Conservation (phyloP, 2,329 filamentous ascomycete genomes). For the Fusarium sp. region DNA sequence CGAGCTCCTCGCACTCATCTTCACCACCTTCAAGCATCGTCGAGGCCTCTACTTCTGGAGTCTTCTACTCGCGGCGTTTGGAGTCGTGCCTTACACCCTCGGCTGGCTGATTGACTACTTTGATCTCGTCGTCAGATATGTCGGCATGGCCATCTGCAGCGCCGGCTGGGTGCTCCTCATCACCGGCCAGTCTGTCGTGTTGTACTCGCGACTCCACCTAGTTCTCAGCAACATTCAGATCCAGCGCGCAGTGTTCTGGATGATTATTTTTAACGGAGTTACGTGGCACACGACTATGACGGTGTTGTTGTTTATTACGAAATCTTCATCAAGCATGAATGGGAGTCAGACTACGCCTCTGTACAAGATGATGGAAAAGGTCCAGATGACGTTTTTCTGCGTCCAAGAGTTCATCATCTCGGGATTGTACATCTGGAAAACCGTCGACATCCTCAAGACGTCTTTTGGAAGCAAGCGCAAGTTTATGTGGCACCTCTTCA, state of each 20-base stretch:
- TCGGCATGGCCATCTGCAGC: slow-evolving; percentile 12
- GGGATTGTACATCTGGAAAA: slow-evolving; percentile 13
- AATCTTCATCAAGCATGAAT: not conserved
- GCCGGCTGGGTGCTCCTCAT: slow-evolving; percentile 17
- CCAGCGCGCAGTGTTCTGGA: slow-evolving; percentile 20
- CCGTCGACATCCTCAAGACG: slow-evolving; percentile 16
- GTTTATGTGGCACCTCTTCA: slow-evolving; percentile 27
- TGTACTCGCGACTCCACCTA: slow-evolving; percentile 12
- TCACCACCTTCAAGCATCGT: slow-evolving; percentile 8
- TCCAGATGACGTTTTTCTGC: slow-evolving; percentile 22
- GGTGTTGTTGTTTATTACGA: slow-evolving; percentile 7
- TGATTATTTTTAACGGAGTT: slow-evolving; percentile 20
- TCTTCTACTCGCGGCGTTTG: slow-evolving; percentile 5
- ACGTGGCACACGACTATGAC: slow-evolving; percentile 21
- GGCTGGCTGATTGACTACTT: slow-evolving; percentile 20
- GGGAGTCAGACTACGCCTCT: not conserved
- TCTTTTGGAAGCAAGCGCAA: slow-evolving; percentile 21
- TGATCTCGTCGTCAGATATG: not conserved
- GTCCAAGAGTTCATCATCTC: slow-evolving; percentile 22
- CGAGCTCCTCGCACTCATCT: slow-evolving; percentile 15
- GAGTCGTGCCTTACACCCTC: slow-evolving; percentile 12
- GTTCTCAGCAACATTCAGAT: not conserved
- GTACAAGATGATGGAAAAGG: slow-evolving; percentile 18
- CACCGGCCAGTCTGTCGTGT: slow-evolving; percentile 16
- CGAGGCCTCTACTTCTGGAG: slow-evolving; percentile 20